phyloP scores from a whole-genome alignment of 192 early-diverging fungal species.

The Coemansia pectinata region DNA sequence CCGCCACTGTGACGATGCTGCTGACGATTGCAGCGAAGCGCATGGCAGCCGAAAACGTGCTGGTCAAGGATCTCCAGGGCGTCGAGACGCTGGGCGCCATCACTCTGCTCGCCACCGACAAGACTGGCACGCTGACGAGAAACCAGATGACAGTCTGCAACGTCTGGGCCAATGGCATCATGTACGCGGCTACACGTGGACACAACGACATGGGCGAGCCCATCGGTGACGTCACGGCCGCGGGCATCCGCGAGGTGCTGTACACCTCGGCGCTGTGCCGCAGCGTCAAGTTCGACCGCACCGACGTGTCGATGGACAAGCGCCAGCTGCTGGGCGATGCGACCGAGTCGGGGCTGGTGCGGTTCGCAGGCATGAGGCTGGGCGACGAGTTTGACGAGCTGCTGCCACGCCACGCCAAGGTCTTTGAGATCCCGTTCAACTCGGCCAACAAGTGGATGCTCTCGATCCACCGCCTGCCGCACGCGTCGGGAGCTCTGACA shows the following conservation, averaged over 20 bases:
- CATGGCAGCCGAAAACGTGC: slow-evolving; percentile 84
- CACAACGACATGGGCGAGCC: slow-evolving; percentile 51
- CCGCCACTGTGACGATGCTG: slow-evolving; percentile 91
- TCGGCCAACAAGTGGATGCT: slow-evolving; percentile 95
- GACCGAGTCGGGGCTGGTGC: slow-evolving; percentile 88
- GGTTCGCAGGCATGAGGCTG: slow-evolving; percentile 75
- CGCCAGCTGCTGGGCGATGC: slow-evolving; percentile 90
- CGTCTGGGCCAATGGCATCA: slow-evolving; percentile 76
- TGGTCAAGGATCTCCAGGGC: slow-evolving; percentile 95
- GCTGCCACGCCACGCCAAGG: slow-evolving; percentile 71
- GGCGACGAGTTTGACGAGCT: slow-evolving; percentile 71
- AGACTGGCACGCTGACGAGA: slow-evolving; percentile 94
- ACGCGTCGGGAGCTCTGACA: slow-evolving; percentile 54
- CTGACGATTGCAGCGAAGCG: slow-evolving; percentile 94
- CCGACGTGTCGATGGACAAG: slow-evolving; percentile 79
- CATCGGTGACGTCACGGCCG: slow-evolving; percentile 55
- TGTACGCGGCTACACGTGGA: slow-evolving; percentile 62
- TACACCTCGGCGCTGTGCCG: slow-evolving; percentile 81
- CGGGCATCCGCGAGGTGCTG: slow-evolving; percentile 76
- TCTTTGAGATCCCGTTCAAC: slow-evolving; percentile 96
- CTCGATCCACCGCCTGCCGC: slow-evolving; percentile 78
- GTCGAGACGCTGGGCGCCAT: slow-evolving; percentile 98
- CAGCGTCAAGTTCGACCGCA: slow-evolving; percentile 88
- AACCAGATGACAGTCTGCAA: slow-evolving; percentile 97
- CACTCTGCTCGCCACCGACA: slow-evolving; percentile 95